Percentiles rank a stretch among this genome's conserved stretches.
phyloP scores from a whole-genome alignment of 2,329 filamentous ascomycete genomes.

The Pseudocercospora fijiensis region DNA sequence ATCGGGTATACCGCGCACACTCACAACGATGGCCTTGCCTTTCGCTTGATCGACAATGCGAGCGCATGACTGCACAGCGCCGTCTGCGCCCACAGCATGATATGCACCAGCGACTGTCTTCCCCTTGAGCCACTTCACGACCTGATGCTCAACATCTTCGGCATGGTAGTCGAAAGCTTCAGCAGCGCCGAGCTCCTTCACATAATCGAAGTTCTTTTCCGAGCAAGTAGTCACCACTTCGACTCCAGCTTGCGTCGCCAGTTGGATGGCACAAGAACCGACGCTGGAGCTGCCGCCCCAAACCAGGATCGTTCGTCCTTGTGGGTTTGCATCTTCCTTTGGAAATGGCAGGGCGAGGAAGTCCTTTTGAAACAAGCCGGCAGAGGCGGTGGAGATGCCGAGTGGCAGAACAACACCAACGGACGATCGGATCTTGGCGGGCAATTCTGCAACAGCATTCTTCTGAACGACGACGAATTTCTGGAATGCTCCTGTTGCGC shows the following conservation, averaged over 20 bases:
- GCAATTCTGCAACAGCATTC: slow-evolving; percentile 42
- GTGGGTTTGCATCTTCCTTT: slow-evolving; percentile 18
- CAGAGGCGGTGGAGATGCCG: slow-evolving; percentile 44
- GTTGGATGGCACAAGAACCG: slow-evolving; percentile 51
- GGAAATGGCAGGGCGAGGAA: slow-evolving; percentile 31
- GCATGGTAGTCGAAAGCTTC: slow-evolving; percentile 51
- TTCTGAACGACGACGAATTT: slow-evolving; percentile 37
- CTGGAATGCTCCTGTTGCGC: slow-evolving; percentile 35
- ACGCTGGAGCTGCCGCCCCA: slow-evolving; percentile 58
- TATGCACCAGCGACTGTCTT: slow-evolving; percentile 36
- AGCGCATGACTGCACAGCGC: slow-evolving; percentile 31
- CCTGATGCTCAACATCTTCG: slow-evolving; percentile 30
- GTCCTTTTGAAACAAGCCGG: slow-evolving; percentile 34
- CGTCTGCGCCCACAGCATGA: slow-evolving; percentile 32
- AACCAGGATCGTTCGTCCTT: slow-evolving; percentile 45
- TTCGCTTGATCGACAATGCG: slow-evolving; percentile 30
- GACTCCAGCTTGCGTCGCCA: slow-evolving; percentile 52
- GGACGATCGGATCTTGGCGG: slow-evolving; percentile 40
- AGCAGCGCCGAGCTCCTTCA: slow-evolving; percentile 48
- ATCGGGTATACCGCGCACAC: slow-evolving; percentile 28
- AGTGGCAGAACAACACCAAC: slow-evolving; percentile 46
- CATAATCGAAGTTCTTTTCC: slow-evolving; percentile 42
- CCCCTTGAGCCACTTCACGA: slow-evolving; percentile 32
- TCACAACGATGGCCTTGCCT: slow-evolving; percentile 36
- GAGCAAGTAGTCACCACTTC: slow-evolving; percentile 41